A percentile compares a stretch with the other conserved stretches of the same genome.
Conservation (phyloP, 257 asterid genomes). For the Coffea eugenioides region DNA sequence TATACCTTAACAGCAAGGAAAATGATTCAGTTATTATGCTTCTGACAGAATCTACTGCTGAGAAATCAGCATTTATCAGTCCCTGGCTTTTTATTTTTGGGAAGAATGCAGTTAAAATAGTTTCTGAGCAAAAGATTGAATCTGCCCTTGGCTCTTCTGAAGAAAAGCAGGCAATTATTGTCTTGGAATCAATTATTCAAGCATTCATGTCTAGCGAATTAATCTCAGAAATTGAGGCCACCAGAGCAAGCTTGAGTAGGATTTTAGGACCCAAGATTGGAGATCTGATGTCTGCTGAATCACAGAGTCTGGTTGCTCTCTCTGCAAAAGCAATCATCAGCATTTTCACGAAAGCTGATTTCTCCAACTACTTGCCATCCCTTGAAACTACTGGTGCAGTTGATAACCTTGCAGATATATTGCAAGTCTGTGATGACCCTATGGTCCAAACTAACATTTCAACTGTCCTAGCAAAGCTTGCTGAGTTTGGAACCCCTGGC, state of each 20-base stretch:
- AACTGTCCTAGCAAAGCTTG: constrained; percentile 30
- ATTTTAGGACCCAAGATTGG: constrained; percentile 31
- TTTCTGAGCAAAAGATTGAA: constrained; percentile 26
- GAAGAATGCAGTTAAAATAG: constrained; percentile 20
- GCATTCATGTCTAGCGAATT: constrained; percentile 26
- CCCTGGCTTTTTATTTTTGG: constrained; percentile 38
- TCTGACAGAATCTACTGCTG: constrained; percentile 16
- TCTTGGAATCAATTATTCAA: constrained; percentile 27
- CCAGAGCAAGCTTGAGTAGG: constrained; percentile 25
- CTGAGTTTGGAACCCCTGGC: constrained; percentile 29
- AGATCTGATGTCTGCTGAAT: constrained; percentile 19
- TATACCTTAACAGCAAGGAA: constrained; percentile 32
- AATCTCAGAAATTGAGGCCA: constrained; percentile 28
- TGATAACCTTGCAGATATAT: constrained; percentile 23
- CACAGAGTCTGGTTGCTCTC: constrained; percentile 23
- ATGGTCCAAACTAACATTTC: constrained; percentile 26
- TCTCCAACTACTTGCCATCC: constrained; percentile 22
- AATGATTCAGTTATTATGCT: constrained; percentile 21
- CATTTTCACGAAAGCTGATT: constrained; percentile 25
- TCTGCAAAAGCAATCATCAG: constrained; percentile 28
- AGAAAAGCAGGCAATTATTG: constrained; percentile 22
- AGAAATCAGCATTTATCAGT: constrained; percentile 23
- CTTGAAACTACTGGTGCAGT: constrained; percentile 29
- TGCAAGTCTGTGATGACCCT: constrained; percentile 28
- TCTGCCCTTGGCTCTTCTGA: constrained; percentile 7